phyloP scores from a whole-genome alignment of 768 basidiomycete species.

The Tricholomella constricta region DNA sequence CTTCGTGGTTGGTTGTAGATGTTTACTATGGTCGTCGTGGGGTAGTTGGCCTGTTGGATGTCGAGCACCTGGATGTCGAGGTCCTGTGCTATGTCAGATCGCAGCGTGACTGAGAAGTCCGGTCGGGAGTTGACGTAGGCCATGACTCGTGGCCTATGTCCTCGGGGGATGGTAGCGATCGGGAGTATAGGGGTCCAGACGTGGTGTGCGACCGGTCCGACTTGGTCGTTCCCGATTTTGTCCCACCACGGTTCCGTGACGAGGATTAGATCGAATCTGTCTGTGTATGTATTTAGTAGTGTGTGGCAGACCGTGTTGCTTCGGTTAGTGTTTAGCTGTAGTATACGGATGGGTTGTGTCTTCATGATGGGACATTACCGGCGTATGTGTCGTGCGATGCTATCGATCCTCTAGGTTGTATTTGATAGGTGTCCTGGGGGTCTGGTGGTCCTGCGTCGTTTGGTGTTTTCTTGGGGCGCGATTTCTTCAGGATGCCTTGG shows the following conservation, averaged over 20 bases:
- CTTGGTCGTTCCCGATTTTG: conserved; percentile 15
- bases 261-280: conserved; percentile 24
- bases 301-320: conserved; percentile 10
- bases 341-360: conserved; percentile 11
- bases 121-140: conserved; percentile 15
- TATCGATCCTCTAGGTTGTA: too few relatives aligned
- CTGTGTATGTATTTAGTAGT: conserved; percentile 17
- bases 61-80: conserved; percentile 26
- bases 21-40: neutral
- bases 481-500: too few relatives aligned
- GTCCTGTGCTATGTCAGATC: conserved; percentile 24
- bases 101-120: conserved; percentile 24
- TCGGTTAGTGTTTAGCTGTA: conserved; percentile 21
- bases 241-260: conserved; percentile 28
- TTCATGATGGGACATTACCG: neutral
- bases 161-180: neutral
- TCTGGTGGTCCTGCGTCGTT: too few relatives aligned
- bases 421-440: too few relatives aligned
- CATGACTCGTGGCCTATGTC: conserved; percentile 17
- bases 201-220: conserved; percentile 6
- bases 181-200: conserved; percentile 18
- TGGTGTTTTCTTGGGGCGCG: too few relatives aligned
- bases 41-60: conserved; percentile 16
- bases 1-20: too few relatives aligned
- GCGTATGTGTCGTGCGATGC: neutral